Evolutionary conservation across 164 flowering plant species (phyloP).

Genomic region (Liquidambar formosana): DNA sequence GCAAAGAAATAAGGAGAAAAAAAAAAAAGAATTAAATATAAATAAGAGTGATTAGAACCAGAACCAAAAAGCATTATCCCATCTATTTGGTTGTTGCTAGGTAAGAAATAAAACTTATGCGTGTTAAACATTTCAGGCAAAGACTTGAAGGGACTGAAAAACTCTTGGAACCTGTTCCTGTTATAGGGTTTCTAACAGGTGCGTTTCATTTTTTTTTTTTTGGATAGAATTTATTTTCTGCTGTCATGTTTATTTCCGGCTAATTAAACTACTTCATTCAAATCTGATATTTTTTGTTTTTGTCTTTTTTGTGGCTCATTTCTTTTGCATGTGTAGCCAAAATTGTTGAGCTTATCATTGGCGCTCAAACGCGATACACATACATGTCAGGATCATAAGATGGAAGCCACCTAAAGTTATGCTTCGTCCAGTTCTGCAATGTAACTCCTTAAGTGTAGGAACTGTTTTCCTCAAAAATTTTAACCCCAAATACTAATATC

Average conservation of each 20-base stretch:
- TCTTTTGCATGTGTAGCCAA: slow-evolving; percentile 59
- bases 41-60: too few species aligned
- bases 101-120: background rate
- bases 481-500: too few species aligned
- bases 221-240: too few species aligned
- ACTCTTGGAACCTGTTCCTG: slow-evolving; percentile 69
- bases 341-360: slow-evolving; percentile 77
- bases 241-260: background rate
- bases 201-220: background rate
- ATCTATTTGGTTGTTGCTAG: too few species aligned
- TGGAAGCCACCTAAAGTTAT: slow-evolving; percentile 8
- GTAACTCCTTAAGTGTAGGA: background rate
- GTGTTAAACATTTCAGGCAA: slow-evolving; percentile 49
- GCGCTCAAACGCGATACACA: slow-evolving; percentile 92
- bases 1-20: too few species aligned
- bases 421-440: slow-evolving; percentile 10
- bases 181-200: slow-evolving; percentile 87
- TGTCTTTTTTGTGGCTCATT: too few species aligned
- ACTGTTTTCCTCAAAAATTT: too few species aligned
- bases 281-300: background rate
- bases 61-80: background rate
- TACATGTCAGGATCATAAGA: slow-evolving; percentile 90
- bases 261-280: background rate
- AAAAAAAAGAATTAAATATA: too few species aligned
- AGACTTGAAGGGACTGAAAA: slow-evolving; percentile 67